phyloP scores from a whole-genome alignment of 2,329 filamentous ascomycete genomes.

The Akanthomyces muscarius region DNA sequence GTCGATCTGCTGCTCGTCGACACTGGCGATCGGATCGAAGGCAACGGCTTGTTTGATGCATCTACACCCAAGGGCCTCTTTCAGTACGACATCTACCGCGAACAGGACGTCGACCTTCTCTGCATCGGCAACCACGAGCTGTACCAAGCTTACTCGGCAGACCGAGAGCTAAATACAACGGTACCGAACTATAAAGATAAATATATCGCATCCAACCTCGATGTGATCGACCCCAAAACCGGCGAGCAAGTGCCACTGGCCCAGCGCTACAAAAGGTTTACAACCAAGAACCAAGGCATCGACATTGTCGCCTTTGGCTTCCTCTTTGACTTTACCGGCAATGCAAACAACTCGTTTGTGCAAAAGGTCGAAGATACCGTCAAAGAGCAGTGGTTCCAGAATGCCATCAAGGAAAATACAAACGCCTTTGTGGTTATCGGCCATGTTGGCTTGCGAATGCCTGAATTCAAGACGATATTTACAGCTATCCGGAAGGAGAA shows the following conservation, averaged over 20 bases:
- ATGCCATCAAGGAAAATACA: conserved; percentile 76
- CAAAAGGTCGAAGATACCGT: conserved; percentile 75
- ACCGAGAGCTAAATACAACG: conserved; percentile 72
- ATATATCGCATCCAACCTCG: conserved; percentile 89
- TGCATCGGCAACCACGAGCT: conserved; percentile 94
- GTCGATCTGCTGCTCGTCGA: conserved; percentile 89
- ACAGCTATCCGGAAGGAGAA: conserved; percentile 71
- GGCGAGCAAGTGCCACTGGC: conserved; percentile 72
- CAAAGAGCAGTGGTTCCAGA: conserved; percentile 82
- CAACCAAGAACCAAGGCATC: conserved; percentile 82
- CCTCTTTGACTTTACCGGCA: conserved; percentile 87
- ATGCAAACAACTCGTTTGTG: conserved; percentile 86
- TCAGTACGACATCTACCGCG: conserved; percentile 78
- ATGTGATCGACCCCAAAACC: conserved; percentile 72
- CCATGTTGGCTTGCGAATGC: conserved; percentile 77
- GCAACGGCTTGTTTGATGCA: conserved; percentile 90
- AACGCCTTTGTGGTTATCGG: conserved; percentile 85
- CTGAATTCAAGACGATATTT: conserved; percentile 74
- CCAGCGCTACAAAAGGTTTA: conserved; percentile 81
- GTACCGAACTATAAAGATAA: conserved; percentile 76
- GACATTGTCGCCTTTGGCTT: conserved; percentile 88
- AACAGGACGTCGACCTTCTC: conserved; percentile 80
- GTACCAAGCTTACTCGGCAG: conserved; percentile 74
- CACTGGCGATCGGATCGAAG: conserved; percentile 89
- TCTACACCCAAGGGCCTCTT: conserved; percentile 84